Evolutionary conservation across 1,284 basidiomycete genomes (phyloP).

Genomic region (Inonotus obliquus): DNA sequence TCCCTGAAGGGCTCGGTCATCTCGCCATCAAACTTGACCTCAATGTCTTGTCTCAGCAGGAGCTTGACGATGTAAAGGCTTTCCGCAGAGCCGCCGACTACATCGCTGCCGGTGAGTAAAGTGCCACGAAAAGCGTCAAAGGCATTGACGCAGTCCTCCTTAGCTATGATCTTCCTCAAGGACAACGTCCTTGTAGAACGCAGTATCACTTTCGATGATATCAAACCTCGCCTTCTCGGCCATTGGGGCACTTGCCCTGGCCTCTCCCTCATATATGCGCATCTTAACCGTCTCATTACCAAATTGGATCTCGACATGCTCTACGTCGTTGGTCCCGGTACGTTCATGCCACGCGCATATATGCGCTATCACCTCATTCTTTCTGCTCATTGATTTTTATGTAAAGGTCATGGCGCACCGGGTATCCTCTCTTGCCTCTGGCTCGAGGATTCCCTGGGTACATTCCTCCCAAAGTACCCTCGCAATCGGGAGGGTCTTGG

Average conservation of each 20-base stretch:
- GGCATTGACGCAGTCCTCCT: neutral
- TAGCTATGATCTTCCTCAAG: conserved; percentile 79
- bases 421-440: conserved; percentile 76
- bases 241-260: conserved; percentile 80
- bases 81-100: conserved; percentile 62
- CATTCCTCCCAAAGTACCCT: conserved; percentile 70
- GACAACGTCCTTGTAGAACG: conserved; percentile 67
- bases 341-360: conserved; percentile 15
- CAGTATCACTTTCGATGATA: conserved; percentile 55
- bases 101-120: conserved; percentile 51
- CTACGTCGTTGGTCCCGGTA: conserved; percentile 69
- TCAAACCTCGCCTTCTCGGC: conserved; percentile 76
- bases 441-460: conserved; percentile 74
- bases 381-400: neutral
- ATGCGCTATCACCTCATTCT: neutral
- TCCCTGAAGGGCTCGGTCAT: conserved; percentile 47
- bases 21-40: conserved; percentile 40
- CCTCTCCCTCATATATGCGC: conserved; percentile 74
- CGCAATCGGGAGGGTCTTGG: conserved; percentile 61
- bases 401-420: conserved; percentile 72
- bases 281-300: conserved; percentile 71
- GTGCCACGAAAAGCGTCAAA: neutral
- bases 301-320: conserved; percentile 57
- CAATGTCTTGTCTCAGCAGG: conserved; percentile 42
- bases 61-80: conserved; percentile 45